These are phyloP conservation scores for Colletotrichum neosansevieriae DNA, from an alignment of 2,329 filamentous ascomycete species.

Conservation along the genomic window DNA sequence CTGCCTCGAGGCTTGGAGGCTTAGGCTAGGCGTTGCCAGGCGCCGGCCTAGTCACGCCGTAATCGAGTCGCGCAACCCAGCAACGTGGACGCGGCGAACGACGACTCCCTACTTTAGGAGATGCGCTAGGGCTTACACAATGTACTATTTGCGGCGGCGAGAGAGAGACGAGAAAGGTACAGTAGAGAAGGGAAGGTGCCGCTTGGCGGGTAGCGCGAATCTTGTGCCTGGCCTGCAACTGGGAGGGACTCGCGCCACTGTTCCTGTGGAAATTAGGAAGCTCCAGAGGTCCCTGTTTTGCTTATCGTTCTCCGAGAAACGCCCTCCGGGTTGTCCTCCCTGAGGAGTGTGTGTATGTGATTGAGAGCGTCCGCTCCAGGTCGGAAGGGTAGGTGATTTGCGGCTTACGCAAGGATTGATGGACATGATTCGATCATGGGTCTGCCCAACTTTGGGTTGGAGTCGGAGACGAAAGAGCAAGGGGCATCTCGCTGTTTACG, in stretches of 20 bases:
- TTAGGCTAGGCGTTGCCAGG: constrained; percentile 7
- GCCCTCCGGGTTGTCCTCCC: not conserved
- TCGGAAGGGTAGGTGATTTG: constrained; percentile 3
- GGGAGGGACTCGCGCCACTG: constrained; percentile 35
- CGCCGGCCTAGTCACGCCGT: constrained; percentile 9
- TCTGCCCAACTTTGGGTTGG: constrained; percentile 13
- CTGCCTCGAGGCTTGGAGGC: no score
- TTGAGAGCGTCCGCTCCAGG: constrained; percentile 4
- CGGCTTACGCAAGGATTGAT: constrained; percentile 19
- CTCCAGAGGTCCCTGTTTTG: constrained; percentile 17
- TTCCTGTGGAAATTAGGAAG: constrained; percentile 40
- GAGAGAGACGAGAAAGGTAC: not conserved
- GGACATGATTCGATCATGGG: constrained; percentile 19
- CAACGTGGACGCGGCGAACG: constrained; percentile 32
- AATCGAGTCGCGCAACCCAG: constrained; percentile 31
- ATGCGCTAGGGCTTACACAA: constrained; percentile 30
- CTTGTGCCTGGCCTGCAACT: constrained; percentile 17
- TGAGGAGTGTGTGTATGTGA: not conserved
- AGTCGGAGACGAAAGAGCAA: constrained; percentile 13
- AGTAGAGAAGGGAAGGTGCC: constrained; percentile 5
- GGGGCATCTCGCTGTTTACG: constrained; percentile 11
- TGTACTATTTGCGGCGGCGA: constrained; percentile 22
- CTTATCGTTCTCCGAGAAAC: constrained; percentile 11
- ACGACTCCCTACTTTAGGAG: constrained; percentile 26
- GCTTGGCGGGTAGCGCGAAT: constrained; percentile 33